Base-by-base conservation (phyloP, 257 asterid genomes). In the Apocynum venetum region DNA sequence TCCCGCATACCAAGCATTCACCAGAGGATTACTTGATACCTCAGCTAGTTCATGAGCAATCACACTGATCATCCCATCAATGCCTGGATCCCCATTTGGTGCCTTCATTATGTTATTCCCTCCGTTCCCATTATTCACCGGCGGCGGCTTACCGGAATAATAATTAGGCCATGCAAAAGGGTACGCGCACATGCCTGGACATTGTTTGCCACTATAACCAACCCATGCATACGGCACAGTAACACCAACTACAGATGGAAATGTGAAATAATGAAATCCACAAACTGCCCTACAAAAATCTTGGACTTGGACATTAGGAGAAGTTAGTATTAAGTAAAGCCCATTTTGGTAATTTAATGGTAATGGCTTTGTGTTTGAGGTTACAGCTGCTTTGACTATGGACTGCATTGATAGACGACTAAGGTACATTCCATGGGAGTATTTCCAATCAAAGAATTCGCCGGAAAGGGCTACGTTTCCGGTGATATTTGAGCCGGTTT, bases 51-150 rank as follows among this genome's bases (percentile, higher is more conserved):
- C 97, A 55, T 92, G 97, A 0, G 88, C 97, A 41, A 92, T 90
- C 87, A 92, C 96, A 68, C 91, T 89, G n/a, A 92, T 88, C 96
- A 92, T 90, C n/a, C 96, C 96, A 70, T 92, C 97, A 6, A 82
- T 78, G 8, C 92, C 96, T 1, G 84, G 81, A 36, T 88, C 92
- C 17, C 93, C 93, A 25, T 91, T 89, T 2, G 97, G 97, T 6
- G 96, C 77, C 8, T 86, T 57, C 92, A 91, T 85, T 43, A 86
- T 48, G 13, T 77, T 53, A 66, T 79, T 76, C 40, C 78, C 87
- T 51, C 80, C 86, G 11, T 76, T 76, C 14, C 69, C 75, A 0
- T 43, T 64, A 25, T 25, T 25, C 31, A 25, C 31, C 8, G 85
- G 80, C 20, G 87, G 85, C 36, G 85, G 86, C 79, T 55, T 78